Percentiles rank a stretch among this genome's conserved stretches.
Conservation (phyloP, 2,329 filamentous ascomycete species). For the Trichocomaceae sp. region DNA sequence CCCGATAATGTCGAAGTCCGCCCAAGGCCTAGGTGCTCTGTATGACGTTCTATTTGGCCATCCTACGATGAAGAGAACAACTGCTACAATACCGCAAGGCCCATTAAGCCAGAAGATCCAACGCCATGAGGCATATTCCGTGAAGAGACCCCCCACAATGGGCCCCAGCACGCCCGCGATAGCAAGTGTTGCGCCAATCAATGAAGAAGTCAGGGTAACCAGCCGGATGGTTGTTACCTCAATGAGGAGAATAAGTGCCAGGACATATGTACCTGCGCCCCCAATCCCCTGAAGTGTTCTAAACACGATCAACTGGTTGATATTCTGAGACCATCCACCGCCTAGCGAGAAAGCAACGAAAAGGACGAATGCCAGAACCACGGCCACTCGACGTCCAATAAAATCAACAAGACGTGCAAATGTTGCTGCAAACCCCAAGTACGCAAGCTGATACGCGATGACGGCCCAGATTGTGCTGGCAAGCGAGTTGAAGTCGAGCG, state of each 20-base stretch:
- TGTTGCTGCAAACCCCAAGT: conserved; percentile 1
- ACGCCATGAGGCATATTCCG: conserved; percentile 15
- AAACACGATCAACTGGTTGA: conserved; percentile 3
- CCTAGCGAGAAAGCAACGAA: conserved; percentile 2
- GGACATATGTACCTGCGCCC: neutral
- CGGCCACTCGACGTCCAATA: conserved; percentile 11
- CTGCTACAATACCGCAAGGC: conserved; percentile 2
- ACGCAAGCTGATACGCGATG: conserved; percentile 4
- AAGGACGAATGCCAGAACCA: neutral
- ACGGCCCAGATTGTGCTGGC: conserved; percentile 7
- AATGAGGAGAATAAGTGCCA: neutral
- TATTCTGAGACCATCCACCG: neutral
- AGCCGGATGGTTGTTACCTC: neutral
- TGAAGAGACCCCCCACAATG: conserved; percentile 17
- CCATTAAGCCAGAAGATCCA: conserved; percentile 16
- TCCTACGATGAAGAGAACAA: neutral
- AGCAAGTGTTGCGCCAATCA: neutral
- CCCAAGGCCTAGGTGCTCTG: neutral
- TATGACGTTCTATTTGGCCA: neutral
- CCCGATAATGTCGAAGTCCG: neutral
- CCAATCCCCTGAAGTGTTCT: conserved; percentile 1
- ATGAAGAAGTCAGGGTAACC: neutral
- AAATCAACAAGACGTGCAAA: conserved; percentile 7
- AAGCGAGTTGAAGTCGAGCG: conserved; percentile 5
- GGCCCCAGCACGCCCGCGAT: conserved; percentile 10